Evolutionary conservation across 208 protist species (phyloP).

Genomic region (Crithidia thermophila): DNA sequence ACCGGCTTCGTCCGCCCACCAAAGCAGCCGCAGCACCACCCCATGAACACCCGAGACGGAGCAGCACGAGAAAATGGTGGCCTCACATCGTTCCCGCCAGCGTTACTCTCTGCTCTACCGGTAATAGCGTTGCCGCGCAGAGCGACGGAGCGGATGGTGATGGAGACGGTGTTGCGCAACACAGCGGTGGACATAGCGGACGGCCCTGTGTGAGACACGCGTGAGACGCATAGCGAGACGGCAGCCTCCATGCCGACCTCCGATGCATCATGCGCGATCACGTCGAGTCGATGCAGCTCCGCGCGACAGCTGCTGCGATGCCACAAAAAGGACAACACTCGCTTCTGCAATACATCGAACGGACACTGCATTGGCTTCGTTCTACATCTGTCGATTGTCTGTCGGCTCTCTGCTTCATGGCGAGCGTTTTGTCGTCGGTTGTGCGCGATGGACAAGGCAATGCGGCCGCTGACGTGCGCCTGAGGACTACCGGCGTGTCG

Average conservation of each 20-base stretch:
- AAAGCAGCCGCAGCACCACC: conserved; percentile 18
- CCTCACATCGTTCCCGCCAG: too few relatives aligned
- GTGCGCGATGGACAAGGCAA: not conserved
- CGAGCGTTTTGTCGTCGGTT: too few relatives aligned
- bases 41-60: not conserved
- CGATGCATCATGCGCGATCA: not conserved
- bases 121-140: not conserved
- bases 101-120: too few relatives aligned
- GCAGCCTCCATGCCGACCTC: not conserved
- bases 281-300: conserved; percentile 14
- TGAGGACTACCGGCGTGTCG: not conserved
- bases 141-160: not conserved
- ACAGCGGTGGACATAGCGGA: too few relatives aligned
- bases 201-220: too few relatives aligned
- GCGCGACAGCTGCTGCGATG: conserved; percentile 5
- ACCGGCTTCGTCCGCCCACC: not conserved
- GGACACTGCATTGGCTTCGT: too few relatives aligned
- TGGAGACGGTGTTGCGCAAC: not conserved
- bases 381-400: not conserved
- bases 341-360: conserved; percentile 1
- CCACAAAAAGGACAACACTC: conserved; percentile 13
- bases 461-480: not conserved
- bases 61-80: too few relatives aligned
- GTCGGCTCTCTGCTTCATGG: not conserved
- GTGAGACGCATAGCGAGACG: not conserved